phyloP scores from a whole-genome alignment of 164 flowering plant species.

The Nymphaea thermarum region DNA sequence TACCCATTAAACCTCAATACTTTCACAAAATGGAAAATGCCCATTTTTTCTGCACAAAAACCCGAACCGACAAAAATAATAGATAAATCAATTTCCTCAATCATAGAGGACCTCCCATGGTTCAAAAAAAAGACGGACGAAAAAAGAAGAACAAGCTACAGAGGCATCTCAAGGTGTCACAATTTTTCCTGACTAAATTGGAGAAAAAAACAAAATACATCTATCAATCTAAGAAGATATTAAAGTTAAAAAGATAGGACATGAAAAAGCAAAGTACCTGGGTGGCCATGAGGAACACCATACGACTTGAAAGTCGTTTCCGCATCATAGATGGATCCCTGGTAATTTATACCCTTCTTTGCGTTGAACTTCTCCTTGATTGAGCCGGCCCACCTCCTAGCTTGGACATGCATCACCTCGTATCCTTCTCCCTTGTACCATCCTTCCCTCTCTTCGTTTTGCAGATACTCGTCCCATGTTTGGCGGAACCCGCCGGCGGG shows the following conservation, averaged over 20 bases:
- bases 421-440: slow-evolving; percentile 76
- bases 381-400: slow-evolving; percentile 82
- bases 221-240: too few species aligned
- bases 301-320: slow-evolving; percentile 74
- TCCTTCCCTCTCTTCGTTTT: slow-evolving; percentile 72
- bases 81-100: too few species aligned
- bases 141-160: too few species aligned
- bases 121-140: too few species aligned
- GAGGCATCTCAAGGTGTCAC: too few species aligned
- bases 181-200: too few species aligned
- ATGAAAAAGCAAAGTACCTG: slow-evolving; percentile 30
- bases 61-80: too few species aligned
- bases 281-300: slow-evolving; percentile 86
- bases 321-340: slow-evolving; percentile 89
- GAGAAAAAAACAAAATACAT: too few species aligned
- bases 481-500: slow-evolving; percentile 42
- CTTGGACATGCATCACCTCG: slow-evolving; percentile 81
- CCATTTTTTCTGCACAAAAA: too few species aligned
- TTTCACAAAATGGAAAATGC: too few species aligned
- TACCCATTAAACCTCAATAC: too few species aligned
- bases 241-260: background rate
- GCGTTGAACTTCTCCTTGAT: slow-evolving; percentile 39
- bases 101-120: too few species aligned
- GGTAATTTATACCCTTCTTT: slow-evolving; percentile 41
- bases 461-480: slow-evolving; percentile 66